phyloP scores from a whole-genome alignment of 2,329 filamentous ascomycete species.

The Neonectria faginata region DNA sequence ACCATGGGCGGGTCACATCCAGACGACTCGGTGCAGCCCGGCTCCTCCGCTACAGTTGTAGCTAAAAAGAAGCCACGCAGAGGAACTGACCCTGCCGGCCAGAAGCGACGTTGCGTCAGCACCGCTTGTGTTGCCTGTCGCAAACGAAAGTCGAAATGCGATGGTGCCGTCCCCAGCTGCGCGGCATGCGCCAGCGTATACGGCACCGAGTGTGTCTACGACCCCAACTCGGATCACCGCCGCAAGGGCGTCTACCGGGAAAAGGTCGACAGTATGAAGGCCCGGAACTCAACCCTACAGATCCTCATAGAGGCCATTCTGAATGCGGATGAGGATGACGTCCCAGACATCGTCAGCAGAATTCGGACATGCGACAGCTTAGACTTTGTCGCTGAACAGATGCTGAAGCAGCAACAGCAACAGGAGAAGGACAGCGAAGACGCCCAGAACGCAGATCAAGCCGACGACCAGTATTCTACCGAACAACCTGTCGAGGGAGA shows the following conservation, averaged over 20 bases:
- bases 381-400: constrained; percentile 65
- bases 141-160: constrained; percentile 87
- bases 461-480: constrained; percentile 54
- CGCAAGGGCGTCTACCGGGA: constrained; percentile 97
- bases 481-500: constrained; percentile 68
- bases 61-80: constrained; percentile 64
- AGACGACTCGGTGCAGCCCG: constrained; percentile 26
- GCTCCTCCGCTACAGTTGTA: constrained; percentile 25
- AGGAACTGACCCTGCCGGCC: constrained; percentile 58
- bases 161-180: constrained; percentile 90
- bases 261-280: constrained; percentile 89
- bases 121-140: constrained; percentile 87
- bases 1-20: constrained; percentile 39
- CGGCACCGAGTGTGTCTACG: constrained; percentile 89
- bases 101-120: constrained; percentile 83
- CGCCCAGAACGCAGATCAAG: constrained; percentile 55
- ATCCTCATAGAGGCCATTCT: constrained; percentile 93
- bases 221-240: constrained; percentile 94
- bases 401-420: constrained; percentile 58
- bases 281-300: constrained; percentile 86
- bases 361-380: constrained; percentile 87
- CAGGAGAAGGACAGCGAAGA: constrained; percentile 52
- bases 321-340: constrained; percentile 90
- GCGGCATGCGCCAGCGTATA: constrained; percentile 98
- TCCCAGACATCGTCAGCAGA: constrained; percentile 81